Base-by-base conservation (phyloP, 2,329 filamentous ascomycete species). In the Annulohypoxylon truncatum region DNA sequence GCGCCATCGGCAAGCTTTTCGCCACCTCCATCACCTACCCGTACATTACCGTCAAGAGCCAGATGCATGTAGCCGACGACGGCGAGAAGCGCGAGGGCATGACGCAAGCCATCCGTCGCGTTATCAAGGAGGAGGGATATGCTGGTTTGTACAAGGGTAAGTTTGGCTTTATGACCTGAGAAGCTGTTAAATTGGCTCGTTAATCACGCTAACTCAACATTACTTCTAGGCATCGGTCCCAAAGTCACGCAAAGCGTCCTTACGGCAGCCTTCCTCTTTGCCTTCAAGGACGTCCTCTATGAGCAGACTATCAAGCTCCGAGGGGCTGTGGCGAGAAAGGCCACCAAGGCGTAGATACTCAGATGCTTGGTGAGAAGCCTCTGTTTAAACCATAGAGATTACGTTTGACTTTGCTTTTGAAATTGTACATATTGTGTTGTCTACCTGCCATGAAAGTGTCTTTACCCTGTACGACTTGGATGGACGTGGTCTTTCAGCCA, bases 21-120 rank as follows among this genome's bases (percentile, higher is more conserved):
- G 96, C 96, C 22, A 99, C 96, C 2, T 89, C 86, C 66, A 92
- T 98, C 75, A 99, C 96, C 4, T 99, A 99, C 80, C 96, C 96
- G 9, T 99, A 99, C 79, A 98, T 99, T 79, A 99, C 96, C 3
- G 92, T 99, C 75, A 99, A 99, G 89, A 97, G 94, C 81, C 89
- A 93, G 78, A 97, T 97, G 89, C 96, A 99, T 79, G 93, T 99
- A 66, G 93, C 94, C 26, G 89, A 87, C 67, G 89, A 89, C 74
- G 89, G 89, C 68, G 87, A 87, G n/a, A 89, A 89, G 69, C 91
- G 91, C 80, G 92, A 96, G 81, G 92, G 91, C 72, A 91, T 97
- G 85, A 85, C 90, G 56, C 87, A 89, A 71, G 92, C 90, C 48
- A 87, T 99, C 76, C 89, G 86, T 76, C 87, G 90, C 66, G 94